phyloP scores from a whole-genome alignment of 176 grass and related monocot species.

The Bothriochloa decipiens region DNA sequence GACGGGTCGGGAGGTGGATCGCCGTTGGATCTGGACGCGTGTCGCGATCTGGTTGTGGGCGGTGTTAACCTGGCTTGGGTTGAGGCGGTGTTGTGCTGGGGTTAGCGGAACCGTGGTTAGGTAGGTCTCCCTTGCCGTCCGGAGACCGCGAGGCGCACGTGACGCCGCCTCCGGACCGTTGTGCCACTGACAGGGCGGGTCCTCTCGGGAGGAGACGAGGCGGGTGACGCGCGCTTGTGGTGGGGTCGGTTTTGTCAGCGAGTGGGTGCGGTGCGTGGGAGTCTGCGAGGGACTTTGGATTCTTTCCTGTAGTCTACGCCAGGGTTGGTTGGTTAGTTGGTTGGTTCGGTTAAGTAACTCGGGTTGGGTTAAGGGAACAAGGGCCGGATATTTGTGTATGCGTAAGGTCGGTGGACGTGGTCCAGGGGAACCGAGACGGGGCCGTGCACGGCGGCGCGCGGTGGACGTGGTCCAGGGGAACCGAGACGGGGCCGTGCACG shows the following conservation, averaged over 20 bases:
- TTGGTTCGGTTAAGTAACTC: neutral
- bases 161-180: neutral
- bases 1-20: neutral
- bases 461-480: slow-evolving; percentile 13
- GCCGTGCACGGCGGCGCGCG: too few species aligned
- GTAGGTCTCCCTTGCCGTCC: too few species aligned
- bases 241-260: too few species aligned
- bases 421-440: too few species aligned
- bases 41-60: slow-evolving; percentile 5
- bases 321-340: too few species aligned
- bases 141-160: neutral
- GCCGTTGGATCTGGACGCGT: slow-evolving; percentile 47
- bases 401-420: too few species aligned
- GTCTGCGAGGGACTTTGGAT: slow-evolving; percentile 4
- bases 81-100: neutral
- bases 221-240: too few species aligned
- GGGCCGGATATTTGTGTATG: neutral
- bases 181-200: too few species aligned
- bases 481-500: neutral
- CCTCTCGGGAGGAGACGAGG: too few species aligned
- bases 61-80: neutral
- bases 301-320: neutral
- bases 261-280: too few species aligned
- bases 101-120: slow-evolving; percentile 26
- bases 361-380: slow-evolving; percentile 26